Evolutionary conservation across 176 grass and related monocot species (phyloP), one percentile per base, ranked within the genome.

Genomic region (Carex littledalei): DNA sequence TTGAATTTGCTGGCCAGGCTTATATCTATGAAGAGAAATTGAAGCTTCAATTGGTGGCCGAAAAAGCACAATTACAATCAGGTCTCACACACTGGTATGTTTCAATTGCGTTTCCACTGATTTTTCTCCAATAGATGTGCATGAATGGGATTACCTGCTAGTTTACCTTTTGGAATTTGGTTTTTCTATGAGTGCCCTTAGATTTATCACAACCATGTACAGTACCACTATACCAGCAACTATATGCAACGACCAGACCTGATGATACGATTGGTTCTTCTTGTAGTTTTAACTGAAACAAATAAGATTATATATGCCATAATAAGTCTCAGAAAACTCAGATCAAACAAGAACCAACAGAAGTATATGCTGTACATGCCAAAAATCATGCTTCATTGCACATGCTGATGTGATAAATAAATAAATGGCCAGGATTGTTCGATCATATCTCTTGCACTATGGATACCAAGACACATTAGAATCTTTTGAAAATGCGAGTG

Each of bases 381-480:
- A 55, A 55, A 74, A 26, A 18, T 78, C 14, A 34, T 34, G 13
- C 47, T 78, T 78, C 47, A 5, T 57, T 57, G 53, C 18, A 50
- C 49, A 34, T 78, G 26, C 74, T 57, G 50, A 78, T 32, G 50
- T 78, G 74, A 11, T 57, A 77, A 53, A 82, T 82, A 83, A 67
- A 49, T 77, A 12, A 83, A 83, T 50, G 63, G 34, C 74, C 88
- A 99, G 97, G 93, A 92, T 96, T 87, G 91, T 99, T 61, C 90
- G 87, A 79, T 99, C 97, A 39, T 99, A 99, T 92, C 91, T 99
- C 81, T 67, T 99, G 78, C 97, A 99, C 83, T 99, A 99, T 17
- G 93, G 97, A 66, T 99, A 99, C 65, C 91, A 96, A 94, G 97
- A 99, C 86, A 99, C 97, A 58, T 82, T 99, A 84, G 91, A 81